Base-by-base conservation (phyloP, 1,284 basidiomycete species). In the Cryptococcus sp. region DNA sequence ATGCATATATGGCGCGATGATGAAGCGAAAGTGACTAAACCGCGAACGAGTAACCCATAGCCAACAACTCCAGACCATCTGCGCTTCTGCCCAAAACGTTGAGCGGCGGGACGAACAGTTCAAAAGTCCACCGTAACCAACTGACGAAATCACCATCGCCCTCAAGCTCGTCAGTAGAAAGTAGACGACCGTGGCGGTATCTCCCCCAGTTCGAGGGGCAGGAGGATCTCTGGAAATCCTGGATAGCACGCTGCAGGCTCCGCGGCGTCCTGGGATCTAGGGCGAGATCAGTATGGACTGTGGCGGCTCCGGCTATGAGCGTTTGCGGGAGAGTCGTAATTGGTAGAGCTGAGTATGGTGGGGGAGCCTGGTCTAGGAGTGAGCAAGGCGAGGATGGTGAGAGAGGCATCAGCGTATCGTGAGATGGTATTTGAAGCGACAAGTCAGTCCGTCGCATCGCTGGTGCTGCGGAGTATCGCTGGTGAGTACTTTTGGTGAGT, bases 171-270 rank as follows among this genome's bases (percentile, higher is more conserved):
- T n/a, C 1, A 39, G 40, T 6, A 35, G 16, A 13, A 19, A 54
- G 27, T 2, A 7, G 44, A 13, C 19, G 54, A 17, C 54, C 54
- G 25, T 56, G 54, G 11, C 54, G 48, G 25, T 56, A 56, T 27
- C 40, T 41, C n/a, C 54, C 54, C 54, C 54, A 56, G 15, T 51
- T 17, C 13, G 38, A 22, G 11, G 54, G 54, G 19, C 41, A 23
- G 31, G 49, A 22, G 22, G 47, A 50, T 19, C 54, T 46, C 19
- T 56, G 23, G 27, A 19, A 39, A 42, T 56, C 54, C 10, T 22
- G 49, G 2, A 51, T 27, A 15, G 54, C 54, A 25, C 53, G 53
- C 3, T 46, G 23, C 10, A 54, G 44, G 16, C 31, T 35, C 31
- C 31, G 7, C 31, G 31, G 5, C 10, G 13, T 35, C 31, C 31